Evolutionary conservation across 257 asterid genomes (phyloP), one percentile per base, ranked within the genome.

Genomic region (Sherardia arvensis): DNA sequence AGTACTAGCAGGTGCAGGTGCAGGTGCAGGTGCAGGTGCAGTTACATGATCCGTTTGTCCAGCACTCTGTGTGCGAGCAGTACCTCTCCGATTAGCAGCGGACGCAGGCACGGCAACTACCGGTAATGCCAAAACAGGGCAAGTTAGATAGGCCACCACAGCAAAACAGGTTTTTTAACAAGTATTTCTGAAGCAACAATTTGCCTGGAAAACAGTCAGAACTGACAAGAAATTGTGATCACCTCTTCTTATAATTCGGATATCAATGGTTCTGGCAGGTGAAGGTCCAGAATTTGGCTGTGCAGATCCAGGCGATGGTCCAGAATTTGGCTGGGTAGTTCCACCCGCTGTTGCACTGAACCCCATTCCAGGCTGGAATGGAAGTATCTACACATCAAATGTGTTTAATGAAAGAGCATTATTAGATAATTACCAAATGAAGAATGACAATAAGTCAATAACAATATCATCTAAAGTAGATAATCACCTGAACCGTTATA

Each of bases 211-310:
- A 36, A 38, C 21, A 18, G 63, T 11, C 45, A 8, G 7, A 59
- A 23, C 14, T 12, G 66, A 68, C 15, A 29, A 14, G 23, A 33
- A 8, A 25, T 40, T 20, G 61, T 38, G 70, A 58, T 65, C 67
- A 91, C 98, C 99, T 87, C 97, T 78, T 73, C 96, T 81, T 77
- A 92, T n/a, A n/a, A n/a, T 87, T 83, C 99, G 85, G 82, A 92
- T 87, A 77, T 92, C 99, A 68, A 89, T 89, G 74, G 87, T 92
- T 77, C 99, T 84, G 75, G 74, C 73, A 53, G 80, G 86, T 65
- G 84, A 71, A 62, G 74, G 56, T 69, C 90, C 92, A 69, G 85
- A 66, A 61, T 75, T 85, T 62, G 78, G 78, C 57, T 81, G 95
- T n/a, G n/a, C n/a, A 69, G 94, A 75, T 71, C 77, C 80, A 53